Conservation (phyloP, 1,284 basidiomycete species). For the Tylopilus sp. region DNA sequence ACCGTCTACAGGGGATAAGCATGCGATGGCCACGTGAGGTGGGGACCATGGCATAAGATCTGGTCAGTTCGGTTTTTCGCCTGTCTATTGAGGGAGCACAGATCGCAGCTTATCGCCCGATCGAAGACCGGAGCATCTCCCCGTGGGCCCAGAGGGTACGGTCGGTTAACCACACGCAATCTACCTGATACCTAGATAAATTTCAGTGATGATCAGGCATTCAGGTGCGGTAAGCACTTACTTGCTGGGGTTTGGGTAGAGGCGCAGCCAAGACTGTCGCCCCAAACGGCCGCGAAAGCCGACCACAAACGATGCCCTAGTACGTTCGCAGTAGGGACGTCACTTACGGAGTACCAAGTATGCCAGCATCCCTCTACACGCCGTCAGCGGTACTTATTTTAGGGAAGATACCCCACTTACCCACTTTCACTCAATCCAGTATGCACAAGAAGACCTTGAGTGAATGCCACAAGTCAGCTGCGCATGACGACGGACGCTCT, state of each 20-base stretch:
- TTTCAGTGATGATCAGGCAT: not conserved
- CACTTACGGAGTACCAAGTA: constrained; percentile 1
- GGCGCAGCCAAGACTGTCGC: not conserved
- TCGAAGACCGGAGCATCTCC: not conserved
- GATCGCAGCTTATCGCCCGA: not conserved
- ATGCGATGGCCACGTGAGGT: not conserved
- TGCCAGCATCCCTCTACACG: not conserved
- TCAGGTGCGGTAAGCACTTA: not conserved
- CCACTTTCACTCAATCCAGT: not conserved
- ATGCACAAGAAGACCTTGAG: not conserved
- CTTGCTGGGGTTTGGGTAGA: not conserved
- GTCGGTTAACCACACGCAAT: not conserved
- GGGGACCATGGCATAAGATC: not conserved
- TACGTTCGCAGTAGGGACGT: not conserved
- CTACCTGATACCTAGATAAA: not conserved
- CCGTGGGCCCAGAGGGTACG: not conserved
- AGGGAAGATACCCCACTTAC: not conserved
- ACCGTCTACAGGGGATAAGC: not conserved
- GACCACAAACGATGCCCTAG: too few species aligned
- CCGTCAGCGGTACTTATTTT: constrained; percentile 1
- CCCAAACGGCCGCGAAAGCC: not conserved
- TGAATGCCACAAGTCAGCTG: not conserved
- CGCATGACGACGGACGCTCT: not conserved
- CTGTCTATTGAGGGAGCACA: not conserved
- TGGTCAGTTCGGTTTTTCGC: not conserved